Evolutionary conservation across 2,329 filamentous ascomycete genomes (phyloP).

Genomic region (Diaporthe sp.): DNA sequence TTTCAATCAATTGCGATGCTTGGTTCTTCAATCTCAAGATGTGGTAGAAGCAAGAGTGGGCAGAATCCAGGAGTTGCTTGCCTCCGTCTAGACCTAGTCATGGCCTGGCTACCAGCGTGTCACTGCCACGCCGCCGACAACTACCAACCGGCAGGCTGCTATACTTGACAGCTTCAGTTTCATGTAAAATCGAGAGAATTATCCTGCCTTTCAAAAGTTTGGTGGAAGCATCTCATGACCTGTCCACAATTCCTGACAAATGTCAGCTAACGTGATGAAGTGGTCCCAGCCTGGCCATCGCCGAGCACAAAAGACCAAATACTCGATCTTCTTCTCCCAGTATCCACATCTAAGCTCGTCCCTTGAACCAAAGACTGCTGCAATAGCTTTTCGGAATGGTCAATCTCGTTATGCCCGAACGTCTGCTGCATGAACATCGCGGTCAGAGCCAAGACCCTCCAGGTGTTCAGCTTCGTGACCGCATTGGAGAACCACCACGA

Average conservation of each 20-base stretch:
- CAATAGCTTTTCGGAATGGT: not conserved
- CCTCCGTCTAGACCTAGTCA: not conserved
- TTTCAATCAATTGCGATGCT: no score
- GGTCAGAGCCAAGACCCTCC: constrained; percentile 8
- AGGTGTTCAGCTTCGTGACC: constrained; percentile 17
- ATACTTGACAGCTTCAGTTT: not conserved
- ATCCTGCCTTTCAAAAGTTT: no score
- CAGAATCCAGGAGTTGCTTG: not conserved
- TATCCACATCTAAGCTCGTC: not conserved
- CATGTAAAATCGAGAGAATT: not conserved
- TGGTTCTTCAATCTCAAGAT: not conserved
- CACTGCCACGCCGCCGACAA: not conserved
- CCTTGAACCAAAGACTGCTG: not conserved
- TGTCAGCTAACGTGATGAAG: not conserved
- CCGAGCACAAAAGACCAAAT: constrained; percentile 11
- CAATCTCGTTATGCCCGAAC: not conserved
- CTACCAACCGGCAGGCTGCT: not conserved
- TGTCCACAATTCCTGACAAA: no score
- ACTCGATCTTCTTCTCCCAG: not conserved
- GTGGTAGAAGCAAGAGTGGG: not conserved
- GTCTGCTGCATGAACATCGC: constrained; percentile 18
- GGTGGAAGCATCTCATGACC: no score
- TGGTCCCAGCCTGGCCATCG: not conserved
- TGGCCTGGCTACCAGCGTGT: not conserved
- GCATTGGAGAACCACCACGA: constrained; percentile 18